Conservation (phyloP, 2,329 filamentous ascomycete species). For the Penicillium vulpinum region DNA sequence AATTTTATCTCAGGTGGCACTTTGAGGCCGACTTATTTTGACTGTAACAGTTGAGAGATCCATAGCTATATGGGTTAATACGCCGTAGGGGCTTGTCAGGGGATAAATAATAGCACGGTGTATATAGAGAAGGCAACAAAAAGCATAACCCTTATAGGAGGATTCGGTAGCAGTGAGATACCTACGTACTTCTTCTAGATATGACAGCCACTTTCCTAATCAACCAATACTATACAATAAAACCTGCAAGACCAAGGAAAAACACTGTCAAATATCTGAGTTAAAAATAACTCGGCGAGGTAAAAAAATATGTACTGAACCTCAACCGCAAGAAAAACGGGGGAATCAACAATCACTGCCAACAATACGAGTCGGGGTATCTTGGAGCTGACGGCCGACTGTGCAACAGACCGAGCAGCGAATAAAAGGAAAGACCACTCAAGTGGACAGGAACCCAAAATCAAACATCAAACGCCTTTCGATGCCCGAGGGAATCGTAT, state of each 20-base stretch:
- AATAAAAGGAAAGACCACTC: not conserved
- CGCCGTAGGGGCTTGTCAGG: too few species aligned
- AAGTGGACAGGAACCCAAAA: not conserved
- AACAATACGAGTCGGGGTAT: constrained; percentile 3
- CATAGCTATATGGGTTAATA: too few species aligned
- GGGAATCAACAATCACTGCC: not conserved
- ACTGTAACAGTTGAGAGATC: too few species aligned
- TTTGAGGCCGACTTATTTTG: too few species aligned
- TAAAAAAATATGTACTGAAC: not conserved
- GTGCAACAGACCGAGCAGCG: not conserved
- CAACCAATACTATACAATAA: not conserved
- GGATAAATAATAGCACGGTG: too few species aligned
- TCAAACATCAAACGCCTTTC: not conserved
- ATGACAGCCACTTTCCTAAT: not conserved
- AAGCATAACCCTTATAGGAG: too few species aligned
- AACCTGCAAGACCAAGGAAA: not conserved
- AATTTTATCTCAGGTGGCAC: too few species aligned
- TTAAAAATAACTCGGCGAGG: not conserved
- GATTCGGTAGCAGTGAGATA: too few species aligned
- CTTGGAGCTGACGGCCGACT: not conserved
- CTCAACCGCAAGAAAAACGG: not conserved
- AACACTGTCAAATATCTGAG: not conserved
- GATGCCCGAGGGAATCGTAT: not conserved
- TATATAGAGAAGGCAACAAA: too few species aligned
- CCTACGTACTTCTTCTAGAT: not conserved